These are phyloP conservation scores for Zychaea mexicana DNA, from an alignment of 371 early-diverging fungal genomes.

Conservation along the genomic window DNA sequence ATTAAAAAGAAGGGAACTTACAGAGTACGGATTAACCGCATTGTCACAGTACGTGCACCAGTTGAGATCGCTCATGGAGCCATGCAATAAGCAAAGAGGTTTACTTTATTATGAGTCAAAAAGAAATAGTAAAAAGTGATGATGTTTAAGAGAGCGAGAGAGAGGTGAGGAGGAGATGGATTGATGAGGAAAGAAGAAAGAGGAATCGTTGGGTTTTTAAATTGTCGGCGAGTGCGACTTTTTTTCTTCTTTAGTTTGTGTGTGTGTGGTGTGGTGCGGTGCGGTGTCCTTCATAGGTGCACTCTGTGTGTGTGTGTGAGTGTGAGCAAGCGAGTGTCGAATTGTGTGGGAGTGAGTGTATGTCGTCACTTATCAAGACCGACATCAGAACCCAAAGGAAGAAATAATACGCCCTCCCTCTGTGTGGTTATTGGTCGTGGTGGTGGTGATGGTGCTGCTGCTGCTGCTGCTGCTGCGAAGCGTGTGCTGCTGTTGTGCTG, in stretches of 20 bases:
- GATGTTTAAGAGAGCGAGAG: neutral
- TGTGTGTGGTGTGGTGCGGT: neutral
- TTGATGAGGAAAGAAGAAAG: too few relatives aligned
- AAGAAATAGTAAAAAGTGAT: too few relatives aligned
- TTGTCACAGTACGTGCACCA: slow-evolving; percentile 26
- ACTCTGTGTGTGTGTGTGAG: neutral
- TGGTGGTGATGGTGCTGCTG: too few relatives aligned
- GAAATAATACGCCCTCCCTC: neutral
- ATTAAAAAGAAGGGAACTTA: slow-evolving; percentile 4
- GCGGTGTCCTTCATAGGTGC: too few relatives aligned
- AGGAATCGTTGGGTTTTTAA: too few relatives aligned
- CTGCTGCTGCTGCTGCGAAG: neutral
- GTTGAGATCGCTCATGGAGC: slow-evolving; percentile 21
- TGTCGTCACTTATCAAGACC: slow-evolving; percentile 5
- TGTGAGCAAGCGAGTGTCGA: too few relatives aligned
- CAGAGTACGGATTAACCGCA: slow-evolving; percentile 23
- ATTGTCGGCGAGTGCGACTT: too few relatives aligned
- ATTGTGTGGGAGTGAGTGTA: neutral
- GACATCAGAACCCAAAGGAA: neutral
- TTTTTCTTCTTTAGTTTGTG: too few relatives aligned
- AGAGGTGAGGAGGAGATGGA: too few relatives aligned
- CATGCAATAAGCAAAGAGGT: neutral
- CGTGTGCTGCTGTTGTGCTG: too few relatives aligned
- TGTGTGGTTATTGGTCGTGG: neutral
- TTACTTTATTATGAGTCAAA: neutral